Evolutionary conservation across 2,329 filamentous ascomycete genomes (phyloP).

Genomic region (Aspergillus sp.): DNA sequence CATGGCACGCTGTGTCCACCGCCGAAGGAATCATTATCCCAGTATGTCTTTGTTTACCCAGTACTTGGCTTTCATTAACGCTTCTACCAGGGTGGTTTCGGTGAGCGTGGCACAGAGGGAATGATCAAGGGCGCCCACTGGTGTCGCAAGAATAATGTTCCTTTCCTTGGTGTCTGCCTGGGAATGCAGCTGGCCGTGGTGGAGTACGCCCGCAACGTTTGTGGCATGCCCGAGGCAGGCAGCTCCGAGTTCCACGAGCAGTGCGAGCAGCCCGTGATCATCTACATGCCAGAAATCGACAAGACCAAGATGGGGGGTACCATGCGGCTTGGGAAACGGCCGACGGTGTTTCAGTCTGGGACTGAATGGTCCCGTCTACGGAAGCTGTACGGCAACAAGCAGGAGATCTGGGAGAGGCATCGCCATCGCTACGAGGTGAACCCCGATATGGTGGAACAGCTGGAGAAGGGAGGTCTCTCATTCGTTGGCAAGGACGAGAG

Average conservation of each 20-base stretch:
- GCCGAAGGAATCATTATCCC: constrained; percentile 49
- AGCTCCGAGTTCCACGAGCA: constrained; percentile 47
- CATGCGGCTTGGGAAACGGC: constrained; percentile 71
- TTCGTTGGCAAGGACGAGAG: constrained; percentile 74
- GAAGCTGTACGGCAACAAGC: constrained; percentile 56
- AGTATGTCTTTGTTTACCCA: constrained; percentile 2
- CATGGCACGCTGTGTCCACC: constrained; percentile 70
- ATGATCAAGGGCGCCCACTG: constrained; percentile 85
- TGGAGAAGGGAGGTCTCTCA: constrained; percentile 59
- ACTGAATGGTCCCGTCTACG: constrained; percentile 73
- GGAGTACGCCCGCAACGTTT: constrained; percentile 72
- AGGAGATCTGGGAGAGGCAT: constrained; percentile 61
- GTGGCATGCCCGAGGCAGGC: constrained; percentile 50
- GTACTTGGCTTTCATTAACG: neutral
- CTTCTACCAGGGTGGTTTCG: constrained; percentile 57
- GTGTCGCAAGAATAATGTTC: constrained; percentile 70
- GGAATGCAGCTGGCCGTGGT: constrained; percentile 91
- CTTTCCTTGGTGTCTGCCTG: constrained; percentile 82
- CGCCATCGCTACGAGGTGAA: constrained; percentile 89
- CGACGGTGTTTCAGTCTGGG: constrained; percentile 63
- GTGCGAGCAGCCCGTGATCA: constrained; percentile 61
- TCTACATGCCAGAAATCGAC: constrained; percentile 88
- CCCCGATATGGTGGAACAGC: constrained; percentile 59
- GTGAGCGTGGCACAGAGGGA: constrained; percentile 70
- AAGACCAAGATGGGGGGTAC: constrained; percentile 71